phyloP scores from a whole-genome alignment of 2,329 filamentous ascomycete genomes.

The Pseudophaeomoniella oleicola region DNA sequence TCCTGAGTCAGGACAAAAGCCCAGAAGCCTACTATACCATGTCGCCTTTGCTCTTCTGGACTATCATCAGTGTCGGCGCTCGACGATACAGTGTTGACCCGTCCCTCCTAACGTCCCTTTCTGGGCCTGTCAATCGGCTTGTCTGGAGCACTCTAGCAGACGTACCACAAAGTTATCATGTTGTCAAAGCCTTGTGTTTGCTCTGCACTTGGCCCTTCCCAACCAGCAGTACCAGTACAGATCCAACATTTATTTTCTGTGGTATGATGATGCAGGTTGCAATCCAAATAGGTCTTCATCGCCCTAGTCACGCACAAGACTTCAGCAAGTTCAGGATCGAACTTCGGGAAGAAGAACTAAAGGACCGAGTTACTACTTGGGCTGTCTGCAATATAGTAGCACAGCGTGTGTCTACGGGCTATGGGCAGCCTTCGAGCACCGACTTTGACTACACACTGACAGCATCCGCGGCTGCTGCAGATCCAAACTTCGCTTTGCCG shows the following conservation, averaged over 20 bases:
- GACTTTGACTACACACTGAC: slow-evolving; percentile 44
- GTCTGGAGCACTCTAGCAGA: slow-evolving; percentile 48
- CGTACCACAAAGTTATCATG: slow-evolving; percentile 48
- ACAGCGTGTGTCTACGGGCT: slow-evolving; percentile 53
- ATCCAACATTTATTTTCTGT: slow-evolving; percentile 51
- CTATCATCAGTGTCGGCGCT: slow-evolving; percentile 47
- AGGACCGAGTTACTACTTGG: slow-evolving; percentile 52
- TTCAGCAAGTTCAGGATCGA: slow-evolving; percentile 36
- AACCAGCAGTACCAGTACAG: slow-evolving; percentile 46
- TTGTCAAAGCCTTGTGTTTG: slow-evolving; percentile 48
- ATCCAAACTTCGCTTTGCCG: slow-evolving; percentile 35
- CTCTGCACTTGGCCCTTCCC: slow-evolving; percentile 53
- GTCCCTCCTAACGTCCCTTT: slow-evolving; percentile 35
- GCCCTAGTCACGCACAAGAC: slow-evolving; percentile 47
- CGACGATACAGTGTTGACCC: slow-evolving; percentile 43
- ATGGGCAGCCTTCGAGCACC: slow-evolving; percentile 50
- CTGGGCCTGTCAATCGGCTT: slow-evolving; percentile 39
- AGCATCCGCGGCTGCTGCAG: slow-evolving; percentile 23
- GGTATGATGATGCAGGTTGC: slow-evolving; percentile 54
- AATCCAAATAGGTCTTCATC: slow-evolving; percentile 52
- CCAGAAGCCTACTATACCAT: slow-evolving; percentile 43
- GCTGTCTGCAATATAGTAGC: slow-evolving; percentile 54
- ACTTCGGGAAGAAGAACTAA: slow-evolving; percentile 46
- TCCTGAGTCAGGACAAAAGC: slow-evolving; percentile 39
- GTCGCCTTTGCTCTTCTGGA: slow-evolving; percentile 55